Evolutionary conservation across 768 basidiomycete genomes (phyloP).

Genomic region (Candolleomyces eurysporus): DNA sequence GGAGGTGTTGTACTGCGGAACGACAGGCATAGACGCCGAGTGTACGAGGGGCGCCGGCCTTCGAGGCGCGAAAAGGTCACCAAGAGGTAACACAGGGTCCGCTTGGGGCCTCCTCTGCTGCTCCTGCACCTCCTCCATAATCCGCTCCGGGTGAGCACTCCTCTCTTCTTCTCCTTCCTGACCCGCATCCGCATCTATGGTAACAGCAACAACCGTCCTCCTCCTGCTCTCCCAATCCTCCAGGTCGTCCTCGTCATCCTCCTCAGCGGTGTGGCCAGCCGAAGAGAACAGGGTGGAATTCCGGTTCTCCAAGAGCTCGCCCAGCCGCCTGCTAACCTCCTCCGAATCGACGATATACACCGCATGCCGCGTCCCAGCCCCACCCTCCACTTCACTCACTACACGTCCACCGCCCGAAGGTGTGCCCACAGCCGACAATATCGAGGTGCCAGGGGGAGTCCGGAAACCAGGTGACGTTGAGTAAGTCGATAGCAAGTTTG

Average conservation of each 20-base stretch:
- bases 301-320: not conserved
- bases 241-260: not conserved
- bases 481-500: too few species aligned
- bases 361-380: not conserved
- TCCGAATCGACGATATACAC: conserved; percentile 9
- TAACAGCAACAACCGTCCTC: conserved; percentile 2
- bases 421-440: not conserved
- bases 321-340: conserved; percentile 6
- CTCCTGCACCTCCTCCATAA: not conserved
- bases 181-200: not conserved
- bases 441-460: not conserved
- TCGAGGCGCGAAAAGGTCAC: conserved; percentile 8
- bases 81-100: not conserved
- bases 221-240: conserved; percentile 2
- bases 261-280: not conserved
- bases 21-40: not conserved
- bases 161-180: not conserved
- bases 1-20: too few species aligned
- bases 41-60: not conserved
- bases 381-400: not conserved
- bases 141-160: not conserved
- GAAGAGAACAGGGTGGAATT: too few species aligned
- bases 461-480: too few species aligned
- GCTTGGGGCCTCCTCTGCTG: not conserved
- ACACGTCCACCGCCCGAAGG: not conserved